phyloP scores from a whole-genome alignment of 805 yeast genomes.

The Candida montana region DNA sequence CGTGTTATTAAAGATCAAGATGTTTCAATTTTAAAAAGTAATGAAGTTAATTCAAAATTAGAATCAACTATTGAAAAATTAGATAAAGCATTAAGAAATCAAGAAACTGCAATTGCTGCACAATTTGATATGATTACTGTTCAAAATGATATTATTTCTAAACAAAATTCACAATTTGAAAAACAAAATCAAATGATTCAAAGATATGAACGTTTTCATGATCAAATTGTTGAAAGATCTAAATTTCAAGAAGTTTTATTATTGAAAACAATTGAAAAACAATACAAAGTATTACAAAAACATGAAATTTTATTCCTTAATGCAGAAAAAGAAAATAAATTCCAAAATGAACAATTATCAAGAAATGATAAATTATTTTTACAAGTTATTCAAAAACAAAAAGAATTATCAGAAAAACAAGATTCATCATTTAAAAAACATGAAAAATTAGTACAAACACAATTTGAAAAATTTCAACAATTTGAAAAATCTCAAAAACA shows the following conservation, averaged over 20 bases:
- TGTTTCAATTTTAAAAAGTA: too few species aligned
- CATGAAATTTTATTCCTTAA: not conserved
- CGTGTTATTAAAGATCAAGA: too few species aligned
- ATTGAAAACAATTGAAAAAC: slow-evolving; percentile 2
- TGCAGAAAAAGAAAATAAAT: not conserved
- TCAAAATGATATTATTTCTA: too few species aligned
- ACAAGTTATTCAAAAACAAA: slow-evolving; percentile 1
- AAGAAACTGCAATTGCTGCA: too few species aligned
- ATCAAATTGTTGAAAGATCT: not conserved
- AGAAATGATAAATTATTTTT: not conserved
- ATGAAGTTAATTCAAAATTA: too few species aligned
- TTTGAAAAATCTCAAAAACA: not conserved
- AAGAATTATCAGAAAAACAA: slow-evolving; percentile 1
- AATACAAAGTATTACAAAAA: not conserved
- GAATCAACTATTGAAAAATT: too few species aligned
- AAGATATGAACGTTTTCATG: too few species aligned
- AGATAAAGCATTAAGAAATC: too few species aligned
- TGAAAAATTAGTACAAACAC: not conserved
- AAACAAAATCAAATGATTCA: slow-evolving; percentile 2
- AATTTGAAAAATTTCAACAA: not conserved
- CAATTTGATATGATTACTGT: too few species aligned
- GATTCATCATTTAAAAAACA: not conserved
- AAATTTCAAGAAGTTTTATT: not conserved
- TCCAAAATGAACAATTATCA: not conserved
- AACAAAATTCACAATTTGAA: too few species aligned